These are phyloP conservation scores for Neofusicoccum parvum DNA, from an alignment of 2,329 filamentous ascomycete species.

Conservation along the genomic window DNA sequence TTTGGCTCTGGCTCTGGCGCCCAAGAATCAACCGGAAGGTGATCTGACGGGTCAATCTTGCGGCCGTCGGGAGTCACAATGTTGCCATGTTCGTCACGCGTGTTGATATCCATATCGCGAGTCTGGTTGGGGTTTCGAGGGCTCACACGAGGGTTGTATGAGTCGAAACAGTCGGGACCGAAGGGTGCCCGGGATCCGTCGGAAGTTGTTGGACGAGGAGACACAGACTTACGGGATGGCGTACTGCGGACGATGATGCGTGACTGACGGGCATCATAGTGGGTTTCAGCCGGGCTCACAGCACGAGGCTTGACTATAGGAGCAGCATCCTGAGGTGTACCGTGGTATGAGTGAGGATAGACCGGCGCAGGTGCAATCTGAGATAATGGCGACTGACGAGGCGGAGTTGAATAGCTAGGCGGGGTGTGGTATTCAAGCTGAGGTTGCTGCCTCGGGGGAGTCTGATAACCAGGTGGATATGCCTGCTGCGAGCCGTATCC, in stretches of 20 bases:
- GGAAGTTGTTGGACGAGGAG: constrained; percentile 62
- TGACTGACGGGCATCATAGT: constrained; percentile 38
- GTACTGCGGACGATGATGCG: constrained; percentile 50
- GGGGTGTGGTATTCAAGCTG: constrained; percentile 37
- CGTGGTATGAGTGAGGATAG: constrained; percentile 48
- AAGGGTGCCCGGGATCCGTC: constrained; percentile 60
- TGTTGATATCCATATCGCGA: constrained; percentile 36
- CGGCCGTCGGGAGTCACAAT: constrained; percentile 76
- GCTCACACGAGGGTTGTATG: constrained; percentile 62
- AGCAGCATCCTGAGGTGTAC: constrained; percentile 44
- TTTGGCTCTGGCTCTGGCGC: constrained; percentile 74
- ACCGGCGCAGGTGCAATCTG: constrained; percentile 31
- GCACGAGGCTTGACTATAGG: constrained; percentile 47
- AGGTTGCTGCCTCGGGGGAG: constrained; percentile 28
- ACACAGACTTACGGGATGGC: constrained; percentile 70
- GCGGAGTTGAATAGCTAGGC: constrained; percentile 35
- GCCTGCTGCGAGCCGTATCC: constrained; percentile 27
- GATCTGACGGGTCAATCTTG: constrained; percentile 79
- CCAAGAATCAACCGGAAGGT: constrained; percentile 76
- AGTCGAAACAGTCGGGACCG: constrained; percentile 74
- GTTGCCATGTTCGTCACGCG: constrained; percentile 59
- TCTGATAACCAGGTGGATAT: constrained; percentile 23
- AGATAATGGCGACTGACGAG: constrained; percentile 33
- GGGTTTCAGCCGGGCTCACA: constrained; percentile 45
- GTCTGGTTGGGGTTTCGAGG: constrained; percentile 36